Evolutionary conservation across 257 asterid species (phyloP), one percentile per base, ranked within the genome.

Genomic region (Paulownia fortunei): DNA sequence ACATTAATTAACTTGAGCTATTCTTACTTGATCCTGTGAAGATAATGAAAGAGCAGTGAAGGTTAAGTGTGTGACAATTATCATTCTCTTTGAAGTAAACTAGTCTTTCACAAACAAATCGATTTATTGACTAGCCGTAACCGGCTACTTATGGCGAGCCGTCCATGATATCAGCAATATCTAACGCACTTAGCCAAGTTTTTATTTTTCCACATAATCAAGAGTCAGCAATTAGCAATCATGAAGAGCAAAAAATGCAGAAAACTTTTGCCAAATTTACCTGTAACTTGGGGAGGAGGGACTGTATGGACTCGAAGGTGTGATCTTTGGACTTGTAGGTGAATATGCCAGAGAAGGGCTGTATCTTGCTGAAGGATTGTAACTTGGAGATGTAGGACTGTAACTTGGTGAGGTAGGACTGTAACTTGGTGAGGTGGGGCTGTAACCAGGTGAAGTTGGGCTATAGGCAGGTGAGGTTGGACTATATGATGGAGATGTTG

Each of bases 201-300:
- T 67, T 34, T 8, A 69, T 37, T 24, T 0, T 47, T 49, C 42
- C 21, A 68, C 54, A 15, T 36, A 32, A 52, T 58, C 67, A 46
- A 8, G 54, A 77, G 10, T 73, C 42, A 23, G 36, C 9, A 69
- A 6, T 60, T 27, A 55, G 60, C 63, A 72, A 37, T n/a, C 71
- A 66, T 30, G 65, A 42, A 59, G 21, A n/a, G 63, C 21, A 78
- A 79, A 24, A 21, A 55, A 26, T 6, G 18, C 51, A 37, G 44
- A 69, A 27, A 36, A 0, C 6, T 21, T 78, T 16, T 15, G 46
- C 42, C 49, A 51, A 77, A 63, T 49, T 62, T 87, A 96, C 99
- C 98, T 96, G 92, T 93, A 96, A 77, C 92, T 92, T 63, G 99
- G 99, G 47, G 99, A 95, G 27, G 99, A 90, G 11, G 98, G 97